Evolutionary conservation across 2,329 filamentous ascomycete species (phyloP).

Genomic region (Scytalidium sp.): DNA sequence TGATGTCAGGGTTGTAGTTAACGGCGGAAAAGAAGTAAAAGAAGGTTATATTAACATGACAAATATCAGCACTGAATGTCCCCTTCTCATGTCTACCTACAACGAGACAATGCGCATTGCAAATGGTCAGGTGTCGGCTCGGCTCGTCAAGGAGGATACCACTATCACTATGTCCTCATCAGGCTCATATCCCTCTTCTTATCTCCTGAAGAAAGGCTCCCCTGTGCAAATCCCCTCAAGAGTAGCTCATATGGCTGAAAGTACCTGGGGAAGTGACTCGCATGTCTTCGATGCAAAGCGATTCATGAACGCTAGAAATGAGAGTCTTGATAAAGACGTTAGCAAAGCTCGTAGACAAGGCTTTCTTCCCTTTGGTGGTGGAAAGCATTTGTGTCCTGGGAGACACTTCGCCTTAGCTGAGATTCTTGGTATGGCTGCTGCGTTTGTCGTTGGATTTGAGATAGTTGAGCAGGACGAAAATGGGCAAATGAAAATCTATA

Average conservation of each 20-base stretch:
- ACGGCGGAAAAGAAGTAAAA: constrained; percentile 1
- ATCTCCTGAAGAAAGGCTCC: constrained; percentile 39
- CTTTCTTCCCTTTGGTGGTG: constrained; percentile 38
- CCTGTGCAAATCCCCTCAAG: constrained; percentile 42
- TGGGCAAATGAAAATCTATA: constrained; percentile 7
- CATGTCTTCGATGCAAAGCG: constrained; percentile 37
- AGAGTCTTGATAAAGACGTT: constrained; percentile 11
- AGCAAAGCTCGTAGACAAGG: constrained; percentile 15
- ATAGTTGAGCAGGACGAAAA: constrained; percentile 5
- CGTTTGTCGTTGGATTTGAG: constrained; percentile 31
- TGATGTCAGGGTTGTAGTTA: background rate
- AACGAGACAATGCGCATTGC: constrained; percentile 42
- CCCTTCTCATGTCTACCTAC: constrained; percentile 41
- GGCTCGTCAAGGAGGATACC: constrained; percentile 40
- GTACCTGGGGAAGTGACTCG: constrained; percentile 42
- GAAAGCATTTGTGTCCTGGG: constrained; percentile 37
- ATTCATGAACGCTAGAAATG: constrained; percentile 30
- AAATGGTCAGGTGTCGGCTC: constrained; percentile 34
- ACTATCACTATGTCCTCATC: constrained; percentile 27
- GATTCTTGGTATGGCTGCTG: constrained; percentile 31
- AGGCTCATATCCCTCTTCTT: constrained; percentile 25
- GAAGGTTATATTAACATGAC: constrained; percentile 32
- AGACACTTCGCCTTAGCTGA: constrained; percentile 37
- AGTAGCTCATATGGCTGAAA: constrained; percentile 36
- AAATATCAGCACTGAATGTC: constrained; percentile 34